Conservation (phyloP, 352 stramenopile species). For the Globisporangium irregulare region DNA sequence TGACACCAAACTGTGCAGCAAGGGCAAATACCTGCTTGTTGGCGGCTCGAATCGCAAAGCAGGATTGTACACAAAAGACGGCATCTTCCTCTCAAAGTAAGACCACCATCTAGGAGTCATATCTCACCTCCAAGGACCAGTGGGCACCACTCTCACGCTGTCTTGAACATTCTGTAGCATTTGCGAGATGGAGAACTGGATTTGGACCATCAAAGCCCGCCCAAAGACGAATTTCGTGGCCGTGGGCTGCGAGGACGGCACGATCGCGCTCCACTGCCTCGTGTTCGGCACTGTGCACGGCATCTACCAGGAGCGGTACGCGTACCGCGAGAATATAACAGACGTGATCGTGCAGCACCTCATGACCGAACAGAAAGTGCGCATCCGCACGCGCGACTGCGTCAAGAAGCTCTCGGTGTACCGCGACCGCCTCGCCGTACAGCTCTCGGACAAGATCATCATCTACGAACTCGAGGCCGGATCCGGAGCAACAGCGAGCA, state of each 20-base stretch:
- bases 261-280: conserved; percentile 83
- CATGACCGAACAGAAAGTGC: conserved; percentile 93
- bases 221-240: conserved; percentile 87
- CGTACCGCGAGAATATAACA: conserved; percentile 93
- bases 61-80: conserved; percentile 87
- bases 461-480: conserved; percentile 92
- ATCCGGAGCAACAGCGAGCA: conserved; percentile 30
- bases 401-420: conserved; percentile 95
- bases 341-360: conserved; percentile 96
- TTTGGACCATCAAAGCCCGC: conserved; percentile 86
- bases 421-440: conserved; percentile 89
- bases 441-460: conserved; percentile 92
- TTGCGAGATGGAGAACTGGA: conserved; percentile 86
- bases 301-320: conserved; percentile 93
- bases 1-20: conserved; percentile 28
- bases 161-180: conserved; percentile 37
- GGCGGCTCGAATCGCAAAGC: conserved; percentile 86
- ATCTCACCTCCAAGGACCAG: not conserved
- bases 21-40: conserved; percentile 91
- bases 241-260: conserved; percentile 85
- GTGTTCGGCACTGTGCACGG: conserved; percentile 91
- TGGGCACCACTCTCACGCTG: not conserved
- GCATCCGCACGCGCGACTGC: conserved; percentile 94
- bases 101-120: not conserved
- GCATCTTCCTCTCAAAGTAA: conserved; percentile 68